phyloP scores from a whole-genome alignment of 2,329 filamentous ascomycete species.

The Ascochyta koolunga region DNA sequence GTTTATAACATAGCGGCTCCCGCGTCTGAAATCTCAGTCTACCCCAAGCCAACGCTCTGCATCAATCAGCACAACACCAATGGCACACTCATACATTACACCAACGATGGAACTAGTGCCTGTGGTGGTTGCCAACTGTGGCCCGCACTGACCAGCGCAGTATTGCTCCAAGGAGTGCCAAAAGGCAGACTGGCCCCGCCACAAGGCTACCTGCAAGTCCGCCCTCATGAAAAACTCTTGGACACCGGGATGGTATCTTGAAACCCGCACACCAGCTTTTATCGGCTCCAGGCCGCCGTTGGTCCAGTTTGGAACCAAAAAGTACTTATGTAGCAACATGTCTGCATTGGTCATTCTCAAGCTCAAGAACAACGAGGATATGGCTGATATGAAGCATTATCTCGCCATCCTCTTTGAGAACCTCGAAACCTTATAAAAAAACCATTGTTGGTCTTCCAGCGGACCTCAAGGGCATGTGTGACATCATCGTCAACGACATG shows the following conservation, averaged over 20 bases:
- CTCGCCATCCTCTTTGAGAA: conserved; percentile 49
- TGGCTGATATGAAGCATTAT: conserved; percentile 34
- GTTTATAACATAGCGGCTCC: neutral
- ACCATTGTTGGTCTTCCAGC: conserved; percentile 46
- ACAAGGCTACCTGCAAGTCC: conserved; percentile 2
- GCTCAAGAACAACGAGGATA: conserved; percentile 30
- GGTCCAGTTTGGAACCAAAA: neutral
- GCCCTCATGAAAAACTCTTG: conserved; percentile 9
- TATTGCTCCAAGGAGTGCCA: conserved; percentile 12
- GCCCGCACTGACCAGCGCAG: neutral
- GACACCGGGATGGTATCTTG: conserved; percentile 37
- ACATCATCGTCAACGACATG: conserved; percentile 49
- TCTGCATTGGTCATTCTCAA: conserved; percentile 51
- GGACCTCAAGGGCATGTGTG: conserved; percentile 29
- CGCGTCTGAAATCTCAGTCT: neutral
- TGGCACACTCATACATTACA: neutral
- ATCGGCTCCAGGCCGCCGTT: conserved; percentile 2
- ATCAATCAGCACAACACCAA: neutral
- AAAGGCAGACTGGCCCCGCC: conserved; percentile 2
- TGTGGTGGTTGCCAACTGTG: neutral
- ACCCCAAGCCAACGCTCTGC: neutral
- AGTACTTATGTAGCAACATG: conserved; percentile 50
- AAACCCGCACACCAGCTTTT: conserved; percentile 35
- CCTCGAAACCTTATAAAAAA: conserved; percentile 53
- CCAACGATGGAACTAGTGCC: neutral